Evolutionary conservation across 2,329 filamentous ascomycete species (phyloP).

Genomic region (Sclerotinia glacialis): DNA sequence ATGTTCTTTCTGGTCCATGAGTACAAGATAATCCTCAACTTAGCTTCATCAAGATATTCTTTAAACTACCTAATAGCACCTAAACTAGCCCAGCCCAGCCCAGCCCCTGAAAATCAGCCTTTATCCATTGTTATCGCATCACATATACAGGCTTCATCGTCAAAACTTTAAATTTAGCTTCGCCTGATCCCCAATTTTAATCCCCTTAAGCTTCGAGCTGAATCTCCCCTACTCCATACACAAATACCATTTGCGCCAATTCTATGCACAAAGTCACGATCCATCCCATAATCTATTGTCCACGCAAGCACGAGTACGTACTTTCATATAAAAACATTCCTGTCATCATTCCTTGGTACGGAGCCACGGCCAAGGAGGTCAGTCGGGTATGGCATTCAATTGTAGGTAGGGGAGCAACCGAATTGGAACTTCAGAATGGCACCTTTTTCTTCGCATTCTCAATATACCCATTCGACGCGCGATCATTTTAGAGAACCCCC

Average conservation of each 20-base stretch:
- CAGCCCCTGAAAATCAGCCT: constrained; percentile 7
- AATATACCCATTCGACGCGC: constrained; percentile 29
- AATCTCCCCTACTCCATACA: background rate
- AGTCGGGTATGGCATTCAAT: constrained; percentile 11
- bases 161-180: background rate
- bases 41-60: background rate
- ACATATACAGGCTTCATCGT: background rate
- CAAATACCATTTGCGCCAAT: background rate
- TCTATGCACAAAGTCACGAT: background rate
- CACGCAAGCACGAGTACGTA: background rate
- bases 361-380: background rate
- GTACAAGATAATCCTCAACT: background rate
- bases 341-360: constrained; percentile 5
- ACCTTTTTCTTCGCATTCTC: constrained; percentile 28
- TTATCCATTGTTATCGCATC: constrained; percentile 13
- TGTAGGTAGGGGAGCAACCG: background rate
- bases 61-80: too few relatives aligned
- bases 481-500: constrained; percentile 35
- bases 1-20: background rate
- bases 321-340: background rate
- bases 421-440: constrained; percentile 27
- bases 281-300: background rate
- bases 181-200: background rate
- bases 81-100: background rate
- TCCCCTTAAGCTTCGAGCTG: background rate